Evolutionary conservation across 345 rosid genomes (phyloP), one percentile per base, ranked within the genome.

Genomic region (Melaleuca quinquenervia): DNA sequence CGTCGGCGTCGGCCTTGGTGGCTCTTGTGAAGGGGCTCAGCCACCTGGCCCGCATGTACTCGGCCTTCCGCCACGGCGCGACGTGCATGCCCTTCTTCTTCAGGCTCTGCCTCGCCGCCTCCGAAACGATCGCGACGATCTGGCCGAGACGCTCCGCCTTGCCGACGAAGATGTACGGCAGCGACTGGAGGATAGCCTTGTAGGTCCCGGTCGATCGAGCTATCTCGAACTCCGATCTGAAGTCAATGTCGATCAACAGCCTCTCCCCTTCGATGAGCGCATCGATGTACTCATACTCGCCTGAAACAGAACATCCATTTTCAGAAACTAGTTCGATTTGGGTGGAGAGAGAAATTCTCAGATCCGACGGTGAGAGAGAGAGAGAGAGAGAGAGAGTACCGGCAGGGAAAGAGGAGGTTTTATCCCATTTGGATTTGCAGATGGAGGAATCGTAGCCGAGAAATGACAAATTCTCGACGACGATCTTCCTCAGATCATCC

Each of bases 401-500:
- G 54, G 96, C 98, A 10, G 98, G 98, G 87, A 90, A 92, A 3
- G 96, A 91, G 2, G 92, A 84, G 52, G 95, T 87, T 87, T 93
- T 95, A 1, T 96, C 99, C 99, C 99, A 97, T 92, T 94, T 94
- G 9, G 99, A 96, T 91, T 92, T 95, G 92, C 99, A 97, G 89
- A 97, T 92, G 45, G 98, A 92, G 78, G 96, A 92, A 85, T 94
- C 88, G 89, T 96, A 94, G 75, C 95, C 94, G 75, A 93, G 91
- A 54, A 94, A 91, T 76, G 88, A 74, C 76, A 97, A 89, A 85
- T 93, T 95, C 82, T 90, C 96, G 87, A 93, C 90, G 51, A 94
- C 90, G 84, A 93, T 92, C 90, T 87, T 91, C 87, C 93, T 93
- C 91, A 96, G 84, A 80, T 92, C 98, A 85, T 93, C 98, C 90